Percentiles rank a stretch among this genome's conserved stretches.
These are phyloP conservation scores for Ogataea dorogensis DNA, from an alignment of 805 yeast genomes.

Conservation along the genomic window DNA sequence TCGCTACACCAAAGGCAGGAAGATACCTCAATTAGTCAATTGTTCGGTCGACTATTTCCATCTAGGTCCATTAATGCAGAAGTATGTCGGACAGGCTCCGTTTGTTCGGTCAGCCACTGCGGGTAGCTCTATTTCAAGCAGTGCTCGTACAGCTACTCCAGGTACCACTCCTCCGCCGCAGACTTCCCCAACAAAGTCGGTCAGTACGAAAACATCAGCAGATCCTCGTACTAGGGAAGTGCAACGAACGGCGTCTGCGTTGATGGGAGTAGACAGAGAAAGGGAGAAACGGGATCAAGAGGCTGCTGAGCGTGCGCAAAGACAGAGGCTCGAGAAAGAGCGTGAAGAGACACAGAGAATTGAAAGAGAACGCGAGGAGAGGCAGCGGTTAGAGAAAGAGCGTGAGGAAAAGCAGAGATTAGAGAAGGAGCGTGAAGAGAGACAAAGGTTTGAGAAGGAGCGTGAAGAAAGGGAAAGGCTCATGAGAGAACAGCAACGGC, in stretches of 20 bases:
- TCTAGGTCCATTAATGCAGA: constrained; percentile 22
- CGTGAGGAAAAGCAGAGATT: constrained; percentile 2
- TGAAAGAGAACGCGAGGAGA: constrained; percentile 1
- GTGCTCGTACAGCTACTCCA: constrained; percentile 14
- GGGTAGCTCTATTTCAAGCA: constrained; percentile 12
- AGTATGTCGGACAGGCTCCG: constrained; percentile 5
- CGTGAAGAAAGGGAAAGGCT: too few relatives aligned
- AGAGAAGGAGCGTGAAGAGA: not conserved
- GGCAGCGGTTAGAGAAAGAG: not conserved
- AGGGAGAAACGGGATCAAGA: not conserved
- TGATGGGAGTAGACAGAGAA: constrained; percentile 8
- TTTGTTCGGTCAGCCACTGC: constrained; percentile 14
- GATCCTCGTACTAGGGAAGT: constrained; percentile 4
- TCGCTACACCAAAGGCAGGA: constrained; percentile 52
- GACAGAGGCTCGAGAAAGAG: constrained; percentile 1
- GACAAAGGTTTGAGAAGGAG: not conserved
- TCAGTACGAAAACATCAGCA: too few relatives aligned
- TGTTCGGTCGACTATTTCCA: constrained; percentile 42
- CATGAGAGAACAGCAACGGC: constrained; percentile 1
- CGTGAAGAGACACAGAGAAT: not conserved
- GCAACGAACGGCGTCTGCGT: constrained; percentile 5
- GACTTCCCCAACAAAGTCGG: constrained; percentile 7
- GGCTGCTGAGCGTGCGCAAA: constrained; percentile 2
- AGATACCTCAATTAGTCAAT: constrained; percentile 49
- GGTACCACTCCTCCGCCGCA: constrained; percentile 12